Conservation (phyloP, 768 basidiomycete species). For the Suillus hirtellus region DNA sequence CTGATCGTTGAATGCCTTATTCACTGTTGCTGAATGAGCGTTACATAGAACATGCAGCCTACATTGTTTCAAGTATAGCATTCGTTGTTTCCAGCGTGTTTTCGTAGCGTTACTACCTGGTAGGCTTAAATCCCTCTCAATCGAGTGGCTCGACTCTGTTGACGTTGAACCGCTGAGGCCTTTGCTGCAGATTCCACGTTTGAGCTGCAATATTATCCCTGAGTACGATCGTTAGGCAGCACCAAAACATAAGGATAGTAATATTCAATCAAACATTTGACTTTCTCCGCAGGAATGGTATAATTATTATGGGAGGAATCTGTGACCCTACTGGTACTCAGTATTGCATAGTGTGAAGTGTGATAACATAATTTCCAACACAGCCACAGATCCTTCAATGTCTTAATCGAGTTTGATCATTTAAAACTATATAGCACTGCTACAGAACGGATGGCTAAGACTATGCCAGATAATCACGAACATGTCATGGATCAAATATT, state of each 20-base stretch:
- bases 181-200: background rate
- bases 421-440: background rate
- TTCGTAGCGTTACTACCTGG: background rate
- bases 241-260: background rate
- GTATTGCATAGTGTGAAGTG: background rate
- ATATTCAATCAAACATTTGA: background rate
- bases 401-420: background rate
- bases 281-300: background rate
- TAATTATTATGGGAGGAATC: background rate
- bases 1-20: slow-evolving; percentile 6
- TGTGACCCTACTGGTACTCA: background rate
- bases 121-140: background rate
- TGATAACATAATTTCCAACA: background rate
- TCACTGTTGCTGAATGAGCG: background rate
- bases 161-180: background rate
- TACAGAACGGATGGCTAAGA: background rate
- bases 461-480: slow-evolving; percentile 16
- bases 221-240: background rate
- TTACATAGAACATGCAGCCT: slow-evolving; percentile 31
- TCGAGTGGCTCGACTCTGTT: background rate
- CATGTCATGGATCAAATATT: slow-evolving; percentile 48
- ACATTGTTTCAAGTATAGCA: slow-evolving; percentile 27
- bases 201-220: background rate
- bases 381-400: too few species aligned
- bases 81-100: background rate